Conservation (phyloP, 306 rosid genomes). For the Cicer yamashitae region DNA sequence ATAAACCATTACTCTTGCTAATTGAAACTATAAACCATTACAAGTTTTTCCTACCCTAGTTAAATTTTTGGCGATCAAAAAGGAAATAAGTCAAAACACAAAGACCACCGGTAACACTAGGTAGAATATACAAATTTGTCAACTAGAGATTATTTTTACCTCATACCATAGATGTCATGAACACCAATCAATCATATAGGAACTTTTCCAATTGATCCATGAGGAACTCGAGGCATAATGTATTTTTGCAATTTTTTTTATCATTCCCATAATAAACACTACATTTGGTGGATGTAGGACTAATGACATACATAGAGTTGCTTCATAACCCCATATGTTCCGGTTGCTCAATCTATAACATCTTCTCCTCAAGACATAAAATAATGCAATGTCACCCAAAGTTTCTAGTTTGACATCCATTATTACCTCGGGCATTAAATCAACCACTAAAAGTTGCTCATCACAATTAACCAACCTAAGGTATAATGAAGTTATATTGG, state of each 20-base stretch:
- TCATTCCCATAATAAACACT: neutral
- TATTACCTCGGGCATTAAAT: neutral
- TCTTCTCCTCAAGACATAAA: neutral
- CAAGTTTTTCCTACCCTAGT: no score
- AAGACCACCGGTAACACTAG: neutral
- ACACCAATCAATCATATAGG: constrained; percentile 22
- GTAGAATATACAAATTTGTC: neutral
- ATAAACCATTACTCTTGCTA: no score
- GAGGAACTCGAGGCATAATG: neutral
- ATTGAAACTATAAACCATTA: no score
- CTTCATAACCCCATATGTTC: neutral
- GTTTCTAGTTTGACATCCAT: neutral
- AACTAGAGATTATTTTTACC: constrained; percentile 26
- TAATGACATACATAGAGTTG: constrained; percentile 18
- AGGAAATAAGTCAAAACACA: neutral
- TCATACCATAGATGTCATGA: neutral
- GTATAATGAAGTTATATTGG: rapidly evolving
- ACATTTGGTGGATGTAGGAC: neutral
- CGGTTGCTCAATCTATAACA: constrained; percentile 31
- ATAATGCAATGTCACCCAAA: constrained; percentile 32
- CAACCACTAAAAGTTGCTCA: constrained; percentile 26
- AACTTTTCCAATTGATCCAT: neutral
- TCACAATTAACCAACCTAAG: constrained; percentile 4
- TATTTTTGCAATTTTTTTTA: neutral
- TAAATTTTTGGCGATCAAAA: neutral